These are phyloP conservation scores for Dactylella cylindrospora DNA, from an alignment of 2,329 filamentous ascomycete species.

Conservation along the genomic window DNA sequence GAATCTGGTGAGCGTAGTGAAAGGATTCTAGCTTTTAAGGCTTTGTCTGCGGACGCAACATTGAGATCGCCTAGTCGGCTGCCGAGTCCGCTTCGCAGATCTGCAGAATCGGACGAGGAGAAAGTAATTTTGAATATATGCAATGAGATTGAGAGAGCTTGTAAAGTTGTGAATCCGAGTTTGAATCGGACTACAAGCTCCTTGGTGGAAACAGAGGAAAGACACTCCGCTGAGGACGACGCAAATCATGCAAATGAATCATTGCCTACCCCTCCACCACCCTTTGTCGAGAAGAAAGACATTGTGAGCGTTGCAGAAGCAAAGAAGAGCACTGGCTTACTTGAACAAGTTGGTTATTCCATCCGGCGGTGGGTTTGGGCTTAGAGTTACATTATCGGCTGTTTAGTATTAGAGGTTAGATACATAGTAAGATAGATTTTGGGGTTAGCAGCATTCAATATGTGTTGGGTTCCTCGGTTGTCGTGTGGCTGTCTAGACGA, in stretches of 20 bases:
- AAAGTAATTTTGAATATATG: slow-evolving; percentile 48
- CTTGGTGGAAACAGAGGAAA: slow-evolving; percentile 3
- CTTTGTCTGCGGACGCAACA: slow-evolving; percentile 25
- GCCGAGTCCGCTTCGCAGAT: slow-evolving; percentile 34
- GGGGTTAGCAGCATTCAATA: no score
- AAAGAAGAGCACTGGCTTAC: slow-evolving; percentile 77
- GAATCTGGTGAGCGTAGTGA: slow-evolving; percentile 44
- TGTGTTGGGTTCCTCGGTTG: no score
- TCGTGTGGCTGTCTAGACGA: no score
- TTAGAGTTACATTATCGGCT: no score
- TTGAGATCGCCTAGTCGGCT: slow-evolving; percentile 19
- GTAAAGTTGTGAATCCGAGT: slow-evolving; percentile 24
- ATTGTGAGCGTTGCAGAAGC: slow-evolving; percentile 85
- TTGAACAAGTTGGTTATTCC: slow-evolving; percentile 85
- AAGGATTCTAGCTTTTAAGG: slow-evolving; percentile 43
- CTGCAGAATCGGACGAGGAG: slow-evolving; percentile 55
- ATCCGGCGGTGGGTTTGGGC: slow-evolving; percentile 91
- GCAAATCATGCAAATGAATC: slow-evolving; percentile 52
- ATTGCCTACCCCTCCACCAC: no score
- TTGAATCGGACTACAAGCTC: slow-evolving; percentile 4
- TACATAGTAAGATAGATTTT: no score
- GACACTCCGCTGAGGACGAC: slow-evolving; percentile 50
- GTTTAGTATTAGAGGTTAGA: no score
- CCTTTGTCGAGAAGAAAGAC: slow-evolving; percentile 62
- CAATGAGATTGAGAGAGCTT: slow-evolving; percentile 38